Evolutionary conservation across 2,329 filamentous ascomycete genomes (phyloP).

Genomic region (Fusarium nematophilum): DNA sequence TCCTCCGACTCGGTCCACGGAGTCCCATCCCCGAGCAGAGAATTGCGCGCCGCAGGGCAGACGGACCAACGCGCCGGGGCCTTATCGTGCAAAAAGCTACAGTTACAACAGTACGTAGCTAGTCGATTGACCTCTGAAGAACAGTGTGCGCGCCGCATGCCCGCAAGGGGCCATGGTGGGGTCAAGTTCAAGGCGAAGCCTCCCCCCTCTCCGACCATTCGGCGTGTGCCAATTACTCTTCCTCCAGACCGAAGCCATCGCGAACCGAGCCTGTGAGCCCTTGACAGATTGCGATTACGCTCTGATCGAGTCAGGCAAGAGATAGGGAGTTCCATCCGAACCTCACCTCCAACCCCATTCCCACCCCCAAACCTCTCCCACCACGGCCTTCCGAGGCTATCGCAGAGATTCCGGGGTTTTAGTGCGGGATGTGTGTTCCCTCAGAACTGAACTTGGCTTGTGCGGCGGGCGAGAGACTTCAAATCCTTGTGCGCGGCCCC

Average conservation of each 20-base stretch:
- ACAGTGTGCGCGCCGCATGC: conserved; percentile 11
- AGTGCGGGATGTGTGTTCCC: conserved; percentile 28
- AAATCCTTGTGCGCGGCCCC: conserved; percentile 12
- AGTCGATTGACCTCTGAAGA: too few relatives aligned
- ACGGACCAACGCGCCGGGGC: conserved; percentile 5
- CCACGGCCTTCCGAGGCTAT: conserved; percentile 28
- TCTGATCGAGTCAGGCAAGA: conserved; percentile 22
- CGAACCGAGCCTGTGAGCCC: conserved; percentile 1
- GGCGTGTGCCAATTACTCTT: conserved; percentile 35
- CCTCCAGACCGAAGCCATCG: conserved; percentile 28
- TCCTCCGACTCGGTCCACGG: conserved; percentile 27
- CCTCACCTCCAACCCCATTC: conserved; percentile 12
- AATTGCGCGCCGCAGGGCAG: too few relatives aligned
- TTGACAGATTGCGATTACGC: conserved; percentile 29
- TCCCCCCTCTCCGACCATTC: conserved; percentile 19
- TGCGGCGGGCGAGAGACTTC: background rate
- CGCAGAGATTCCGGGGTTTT: conserved; percentile 37
- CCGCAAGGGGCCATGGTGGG: conserved; percentile 34
- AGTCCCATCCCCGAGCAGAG: conserved; percentile 12
- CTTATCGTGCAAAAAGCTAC: conserved; percentile 28
- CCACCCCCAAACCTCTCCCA: conserved; percentile 38
- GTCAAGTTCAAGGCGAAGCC: conserved; percentile 10
- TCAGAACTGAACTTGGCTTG: too few relatives aligned
- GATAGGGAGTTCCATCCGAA: conserved; percentile 29
- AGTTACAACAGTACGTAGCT: too few relatives aligned